Percentiles rank a stretch among this genome's conserved stretches.
Evolutionary conservation across 1,139 yeast species (phyloP).

Genomic region (Yamadazyma friedrichii): DNA sequence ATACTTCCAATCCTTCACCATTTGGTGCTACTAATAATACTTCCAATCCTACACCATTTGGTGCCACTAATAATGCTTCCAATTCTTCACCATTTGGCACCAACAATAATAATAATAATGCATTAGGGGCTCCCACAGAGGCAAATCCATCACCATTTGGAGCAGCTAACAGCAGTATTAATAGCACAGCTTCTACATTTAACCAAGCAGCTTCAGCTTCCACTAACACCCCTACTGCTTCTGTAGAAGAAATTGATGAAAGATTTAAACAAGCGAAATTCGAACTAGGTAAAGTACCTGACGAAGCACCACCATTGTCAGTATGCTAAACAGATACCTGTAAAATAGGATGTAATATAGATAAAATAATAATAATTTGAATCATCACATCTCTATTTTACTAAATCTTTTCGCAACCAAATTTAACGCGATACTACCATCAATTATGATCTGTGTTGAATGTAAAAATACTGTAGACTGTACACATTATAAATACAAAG

Average conservation of each 20-base stretch:
- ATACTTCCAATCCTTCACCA: not conserved
- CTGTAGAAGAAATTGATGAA: slow-evolving; percentile 5
- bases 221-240: not conserved
- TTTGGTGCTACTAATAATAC: not conserved
- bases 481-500: slow-evolving; percentile 70
- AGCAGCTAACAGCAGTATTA: not conserved
- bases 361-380: not conserved
- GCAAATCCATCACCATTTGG: not conserved
- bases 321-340: slow-evolving; percentile 5
- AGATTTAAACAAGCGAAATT: slow-evolving; percentile 52
- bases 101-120: not conserved
- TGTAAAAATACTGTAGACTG: slow-evolving; percentile 67
- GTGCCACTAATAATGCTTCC: not conserved
- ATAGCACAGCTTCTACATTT: not conserved
- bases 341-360: no score
- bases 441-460: slow-evolving; percentile 80
- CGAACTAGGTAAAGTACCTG: slow-evolving; percentile 71
- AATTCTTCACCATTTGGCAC: slow-evolving; percentile 3
- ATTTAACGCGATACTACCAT: not conserved
- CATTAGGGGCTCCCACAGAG: slow-evolving; percentile 8
- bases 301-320: slow-evolving; percentile 66
- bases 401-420: slow-evolving; percentile 2
- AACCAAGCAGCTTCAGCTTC: not conserved
- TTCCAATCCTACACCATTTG: not conserved
- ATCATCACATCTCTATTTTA: not conserved